phyloP scores from a whole-genome alignment of 2,329 filamentous ascomycete species.

The Ustilaginoidea virens region DNA sequence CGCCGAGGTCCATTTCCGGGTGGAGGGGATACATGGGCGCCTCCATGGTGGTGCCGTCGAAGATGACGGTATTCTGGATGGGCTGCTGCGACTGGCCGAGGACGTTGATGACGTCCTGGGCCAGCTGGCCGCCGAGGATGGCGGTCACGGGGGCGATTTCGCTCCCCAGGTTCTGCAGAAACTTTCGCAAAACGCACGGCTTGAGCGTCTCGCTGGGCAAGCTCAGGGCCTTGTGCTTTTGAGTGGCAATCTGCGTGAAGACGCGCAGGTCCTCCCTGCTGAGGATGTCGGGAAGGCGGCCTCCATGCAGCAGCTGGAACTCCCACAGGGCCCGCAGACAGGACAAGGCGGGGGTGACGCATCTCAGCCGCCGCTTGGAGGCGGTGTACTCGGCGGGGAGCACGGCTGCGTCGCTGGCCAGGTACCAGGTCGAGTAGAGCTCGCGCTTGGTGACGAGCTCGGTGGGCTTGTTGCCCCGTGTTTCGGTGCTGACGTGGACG shows the following conservation, averaged over 20 bases:
- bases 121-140: constrained; percentile 76
- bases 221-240: constrained; percentile 61
- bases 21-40: constrained; percentile 72
- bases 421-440: constrained; percentile 71
- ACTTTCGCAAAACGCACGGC: constrained; percentile 62
- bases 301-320: constrained; percentile 42
- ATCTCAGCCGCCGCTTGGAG: constrained; percentile 51
- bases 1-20: constrained; percentile 43
- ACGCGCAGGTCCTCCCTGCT: constrained; percentile 50
- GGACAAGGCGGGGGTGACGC: constrained; percentile 71
- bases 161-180: constrained; percentile 71
- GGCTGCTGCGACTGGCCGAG: constrained; percentile 83
- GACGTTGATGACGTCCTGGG: constrained; percentile 96
- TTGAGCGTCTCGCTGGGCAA: constrained; percentile 52
- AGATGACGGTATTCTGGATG: constrained; percentile 86
- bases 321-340: constrained; percentile 85
- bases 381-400: constrained; percentile 53
- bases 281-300: constrained; percentile 38
- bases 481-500: constrained; percentile 53
- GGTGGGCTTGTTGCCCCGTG: constrained; percentile 50
- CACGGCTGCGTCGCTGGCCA: constrained; percentile 63
- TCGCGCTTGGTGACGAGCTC: constrained; percentile 90
- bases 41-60: constrained; percentile 70
- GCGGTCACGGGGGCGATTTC: constrained; percentile 81
- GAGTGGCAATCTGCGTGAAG: constrained; percentile 65